Conservation (phyloP, 345 rosid species). For the Camelina neglecta region DNA sequence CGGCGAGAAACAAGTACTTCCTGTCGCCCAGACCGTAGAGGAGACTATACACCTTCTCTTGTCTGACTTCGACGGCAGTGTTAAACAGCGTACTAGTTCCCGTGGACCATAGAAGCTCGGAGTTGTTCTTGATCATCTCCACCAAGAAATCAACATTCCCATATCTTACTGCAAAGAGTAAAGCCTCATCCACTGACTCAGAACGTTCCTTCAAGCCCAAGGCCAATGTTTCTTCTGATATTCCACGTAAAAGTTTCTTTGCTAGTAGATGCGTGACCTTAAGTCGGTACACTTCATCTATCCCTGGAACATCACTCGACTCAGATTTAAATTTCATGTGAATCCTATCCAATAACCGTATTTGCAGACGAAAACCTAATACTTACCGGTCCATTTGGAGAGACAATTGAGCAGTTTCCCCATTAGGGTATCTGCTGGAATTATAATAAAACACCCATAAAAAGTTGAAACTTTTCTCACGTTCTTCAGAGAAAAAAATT, state of each 20-base stretch:
- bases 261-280: conserved; percentile 43
- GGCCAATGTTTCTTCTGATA: conserved; percentile 33
- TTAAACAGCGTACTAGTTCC: conserved; percentile 35
- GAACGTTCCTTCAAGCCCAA: conserved; percentile 39
- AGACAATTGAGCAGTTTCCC: conserved; percentile 26
- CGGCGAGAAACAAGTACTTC: conserved; percentile 31
- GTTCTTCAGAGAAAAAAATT: too few species aligned
- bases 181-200: conserved; percentile 35
- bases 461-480: too few species aligned
- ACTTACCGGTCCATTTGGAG: conserved; percentile 37
- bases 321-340: background rate
- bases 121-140: conserved; percentile 41
- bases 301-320: conserved; percentile 27
- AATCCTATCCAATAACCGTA: background rate
- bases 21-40: conserved; percentile 36
- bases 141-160: conserved; percentile 41
- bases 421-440: conserved; percentile 20
- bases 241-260: conserved; percentile 30
- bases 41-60: conserved; percentile 45
- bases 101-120: conserved; percentile 43
- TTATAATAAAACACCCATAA: too few species aligned
- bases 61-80: conserved; percentile 41
- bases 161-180: conserved; percentile 36
- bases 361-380: too few species aligned
- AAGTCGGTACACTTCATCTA: conserved; percentile 35